Percentiles rank a stretch among this genome's conserved stretches.
phyloP scores from a whole-genome alignment of 768 basidiomycete species.

The Russula vinacea region DNA sequence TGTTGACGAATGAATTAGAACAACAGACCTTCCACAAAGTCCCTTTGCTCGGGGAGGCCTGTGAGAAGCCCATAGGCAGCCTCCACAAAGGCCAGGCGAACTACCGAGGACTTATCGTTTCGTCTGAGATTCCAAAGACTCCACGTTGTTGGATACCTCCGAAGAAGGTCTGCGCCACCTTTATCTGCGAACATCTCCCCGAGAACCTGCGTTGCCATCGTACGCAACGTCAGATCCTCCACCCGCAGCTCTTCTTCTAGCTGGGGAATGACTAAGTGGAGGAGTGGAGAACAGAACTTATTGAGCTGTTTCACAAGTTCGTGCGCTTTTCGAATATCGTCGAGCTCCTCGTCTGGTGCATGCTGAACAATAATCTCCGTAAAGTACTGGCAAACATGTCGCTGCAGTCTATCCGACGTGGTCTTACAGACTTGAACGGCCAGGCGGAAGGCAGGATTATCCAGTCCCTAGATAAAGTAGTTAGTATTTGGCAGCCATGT shows the following conservation, averaged over 20 bases:
- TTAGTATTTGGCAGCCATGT: slow-evolving; percentile 10
- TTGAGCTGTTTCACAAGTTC: slow-evolving; percentile 81
- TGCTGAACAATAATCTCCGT: slow-evolving; percentile 76
- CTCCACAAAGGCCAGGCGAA: slow-evolving; percentile 80
- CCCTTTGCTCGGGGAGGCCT: slow-evolving; percentile 63
- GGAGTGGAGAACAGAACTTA: slow-evolving; percentile 70
- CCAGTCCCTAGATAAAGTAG: slow-evolving; percentile 48
- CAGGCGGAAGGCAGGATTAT: slow-evolving; percentile 75
- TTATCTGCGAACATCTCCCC: slow-evolving; percentile 89
- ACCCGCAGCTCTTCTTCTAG: slow-evolving; percentile 87
- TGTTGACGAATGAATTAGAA: slow-evolving; percentile 10
- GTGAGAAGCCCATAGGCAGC: slow-evolving; percentile 56
- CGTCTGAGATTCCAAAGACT: slow-evolving; percentile 73
- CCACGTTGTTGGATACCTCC: slow-evolving; percentile 84
- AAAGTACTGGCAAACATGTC: slow-evolving; percentile 89
- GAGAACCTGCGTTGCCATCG: slow-evolving; percentile 80
- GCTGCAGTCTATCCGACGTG: slow-evolving; percentile 81
- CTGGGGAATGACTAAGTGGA: slow-evolving; percentile 89
- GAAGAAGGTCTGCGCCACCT: slow-evolving; percentile 66
- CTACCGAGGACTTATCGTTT: slow-evolving; percentile 66
- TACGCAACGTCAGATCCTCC: slow-evolving; percentile 65
- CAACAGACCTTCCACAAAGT: slow-evolving; percentile 66
- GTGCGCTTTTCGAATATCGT: slow-evolving; percentile 74
- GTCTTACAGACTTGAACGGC: slow-evolving; percentile 83
- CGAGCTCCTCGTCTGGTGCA: slow-evolving; percentile 57